Evolutionary conservation across 73 alveolate genomes (phyloP).

Genomic region (Breviolum minutum): DNA sequence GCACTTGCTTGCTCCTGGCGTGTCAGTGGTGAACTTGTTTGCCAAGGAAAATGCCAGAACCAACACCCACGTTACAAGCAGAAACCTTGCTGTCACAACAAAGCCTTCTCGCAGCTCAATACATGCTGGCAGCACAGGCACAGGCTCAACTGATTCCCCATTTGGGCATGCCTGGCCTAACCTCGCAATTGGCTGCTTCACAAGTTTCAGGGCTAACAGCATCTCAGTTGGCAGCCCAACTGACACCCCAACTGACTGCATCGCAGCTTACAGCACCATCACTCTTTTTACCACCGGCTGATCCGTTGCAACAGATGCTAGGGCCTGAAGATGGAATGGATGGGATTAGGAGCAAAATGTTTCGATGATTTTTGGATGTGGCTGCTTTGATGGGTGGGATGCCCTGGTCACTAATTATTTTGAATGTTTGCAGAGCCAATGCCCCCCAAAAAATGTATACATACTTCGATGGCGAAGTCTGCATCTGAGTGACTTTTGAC

Average conservation of each 20-base stretch:
- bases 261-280: constrained; percentile 15
- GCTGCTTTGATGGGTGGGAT: no score
- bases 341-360: no score
- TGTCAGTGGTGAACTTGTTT: not conserved
- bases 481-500: not conserved
- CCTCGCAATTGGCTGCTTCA: not conserved
- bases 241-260: not conserved
- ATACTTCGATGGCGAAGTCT: no score
- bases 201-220: constrained; percentile 16
- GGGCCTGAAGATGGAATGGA: not conserved
- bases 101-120: constrained; percentile 26
- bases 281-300: constrained; percentile 18
- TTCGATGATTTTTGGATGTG: no score
- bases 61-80: not conserved
- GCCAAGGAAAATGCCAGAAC: constrained; percentile 20
- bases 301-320: constrained; percentile 42
- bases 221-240: constrained; percentile 17
- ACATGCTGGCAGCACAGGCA: constrained; percentile 52
- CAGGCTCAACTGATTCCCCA: constrained; percentile 19
- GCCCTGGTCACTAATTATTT: not conserved
- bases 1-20: no score
- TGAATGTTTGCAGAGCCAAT: not conserved
- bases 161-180: constrained; percentile 3
- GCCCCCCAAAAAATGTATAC: no score
- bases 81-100: not conserved